Evolutionary conservation across 1,284 basidiomycete genomes (phyloP).

Genomic region (Rhizoctonia solani): DNA sequence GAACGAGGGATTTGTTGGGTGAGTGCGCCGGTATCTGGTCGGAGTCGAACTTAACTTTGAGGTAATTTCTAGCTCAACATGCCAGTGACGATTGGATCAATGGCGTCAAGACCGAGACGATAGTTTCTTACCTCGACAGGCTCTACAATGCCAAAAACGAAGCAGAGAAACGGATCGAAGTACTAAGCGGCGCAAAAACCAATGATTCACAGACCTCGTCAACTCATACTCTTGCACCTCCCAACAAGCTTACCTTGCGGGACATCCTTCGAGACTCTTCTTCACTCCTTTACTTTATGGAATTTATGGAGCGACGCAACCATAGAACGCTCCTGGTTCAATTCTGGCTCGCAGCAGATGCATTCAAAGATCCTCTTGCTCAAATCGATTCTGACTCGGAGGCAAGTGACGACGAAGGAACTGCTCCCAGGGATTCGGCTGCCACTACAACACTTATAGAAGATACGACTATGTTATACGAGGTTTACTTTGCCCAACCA

Average conservation of each 20-base stretch:
- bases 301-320: conserved; percentile 91
- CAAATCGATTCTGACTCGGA: conserved; percentile 63
- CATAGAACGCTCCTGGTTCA: conserved; percentile 81
- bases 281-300: conserved; percentile 94
- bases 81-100: conserved; percentile 84
- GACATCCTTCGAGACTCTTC: conserved; percentile 85
- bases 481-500: conserved; percentile 77
- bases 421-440: conserved; percentile 57
- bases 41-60: not conserved
- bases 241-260: conserved; percentile 51
- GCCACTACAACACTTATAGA: conserved; percentile 66
- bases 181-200: conserved; percentile 66
- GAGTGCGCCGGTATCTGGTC: too few species aligned
- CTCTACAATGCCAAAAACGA: conserved; percentile 85
- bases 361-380: conserved; percentile 95
- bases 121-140: conserved; percentile 84
- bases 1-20: conserved; percentile 74
- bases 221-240: not conserved
- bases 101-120: conserved; percentile 78
- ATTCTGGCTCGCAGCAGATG: conserved; percentile 96
- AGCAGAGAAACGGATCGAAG: conserved; percentile 81
- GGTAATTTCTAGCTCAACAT: conserved; percentile 61
- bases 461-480: conserved; percentile 84
- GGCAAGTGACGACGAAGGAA: conserved; percentile 62
- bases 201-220: conserved; percentile 49